Base-by-base conservation (phyloP, 805 yeast species). In the Monosporozyma aquatica region DNA sequence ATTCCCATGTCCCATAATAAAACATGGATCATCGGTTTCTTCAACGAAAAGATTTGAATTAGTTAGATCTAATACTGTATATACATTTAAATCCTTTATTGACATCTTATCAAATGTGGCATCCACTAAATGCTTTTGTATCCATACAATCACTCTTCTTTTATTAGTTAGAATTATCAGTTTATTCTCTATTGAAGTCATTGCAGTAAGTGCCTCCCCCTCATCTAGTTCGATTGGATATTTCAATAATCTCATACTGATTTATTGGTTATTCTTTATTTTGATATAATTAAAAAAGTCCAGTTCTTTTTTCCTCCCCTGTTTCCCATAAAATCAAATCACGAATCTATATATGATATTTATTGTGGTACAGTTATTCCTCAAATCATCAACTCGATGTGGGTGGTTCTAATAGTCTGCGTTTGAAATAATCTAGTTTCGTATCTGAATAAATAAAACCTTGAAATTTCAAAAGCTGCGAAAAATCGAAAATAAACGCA, bases 101-200 rank as follows among this genome's bases (percentile, higher is more conserved):
- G 47, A 46, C 6, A 46, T 37, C 27, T 50, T 53, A 41, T 57
- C 60, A 33, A 52, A 49, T 17, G 65, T 64, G 5, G 63, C 56
- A 38, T 55, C 53, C n/a, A 54, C 45, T 14, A 61, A 40, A 26
- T 47, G 42, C 25, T 42, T 37, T 42, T 54, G 55, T 6, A 47
- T 41, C 61, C 63, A 59, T 4, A 58, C 54, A 27, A 51, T 42
- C 48, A 55, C 54, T 51, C 52, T 55, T 38, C 56, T 54, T 14
- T 48, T 52, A 13, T 47, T 48, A n/a, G 51, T 51, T 3, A 52
- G 46, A 26, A 60, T 24, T 10, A 58, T 18, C 14, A 58, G 40
- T 14, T 43, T 32, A 10, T 42, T 37, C 14, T 44, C 52, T 17
- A 51, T 45, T 9, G 48, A 34, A 1, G 41, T 45, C 39, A 55